phyloP scores from a whole-genome alignment of 495 filamentous ascomycete species.

The Penicillium diatomitis region DNA sequence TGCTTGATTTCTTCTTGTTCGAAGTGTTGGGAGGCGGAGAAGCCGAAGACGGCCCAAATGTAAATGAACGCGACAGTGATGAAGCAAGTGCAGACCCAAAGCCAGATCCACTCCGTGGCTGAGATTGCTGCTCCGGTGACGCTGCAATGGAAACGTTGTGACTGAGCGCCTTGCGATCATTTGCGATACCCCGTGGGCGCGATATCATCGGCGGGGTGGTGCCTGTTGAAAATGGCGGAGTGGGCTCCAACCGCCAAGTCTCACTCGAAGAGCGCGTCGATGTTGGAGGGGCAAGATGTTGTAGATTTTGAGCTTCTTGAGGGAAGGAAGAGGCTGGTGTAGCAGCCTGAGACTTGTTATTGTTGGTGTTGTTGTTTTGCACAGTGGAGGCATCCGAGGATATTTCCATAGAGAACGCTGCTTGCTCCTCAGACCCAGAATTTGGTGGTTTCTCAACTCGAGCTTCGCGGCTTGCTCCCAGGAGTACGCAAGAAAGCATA shows the following conservation, averaged over 20 bases:
- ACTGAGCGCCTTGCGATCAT: conserved; percentile 29
- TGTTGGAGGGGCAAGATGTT: conserved; percentile 49
- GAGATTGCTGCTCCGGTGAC: conserved; percentile 56
- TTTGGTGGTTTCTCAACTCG: conserved; percentile 12
- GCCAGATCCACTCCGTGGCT: conserved; percentile 33
- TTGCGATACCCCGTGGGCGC: conserved; percentile 21
- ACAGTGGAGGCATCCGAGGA: conserved; percentile 17
- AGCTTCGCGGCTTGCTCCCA: conserved; percentile 43
- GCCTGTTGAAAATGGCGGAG: conserved; percentile 48
- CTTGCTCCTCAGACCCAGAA: conserved; percentile 11
- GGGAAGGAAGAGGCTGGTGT: conserved; percentile 45
- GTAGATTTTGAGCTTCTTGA: conserved; percentile 47
- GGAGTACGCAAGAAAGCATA: conserved; percentile 85
- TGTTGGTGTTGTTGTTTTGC: conserved; percentile 6
- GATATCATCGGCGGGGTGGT: conserved; percentile 54
- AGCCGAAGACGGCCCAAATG: conserved; percentile 54
- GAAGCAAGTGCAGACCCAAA: conserved; percentile 55
- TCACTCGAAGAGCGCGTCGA: conserved; percentile 39
- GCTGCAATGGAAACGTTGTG: conserved; percentile 54
- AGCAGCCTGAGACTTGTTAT: conserved; percentile 19
- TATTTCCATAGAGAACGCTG: conserved; percentile 23
- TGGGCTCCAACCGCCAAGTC: conserved; percentile 34
- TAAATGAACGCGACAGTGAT: conserved; percentile 63
- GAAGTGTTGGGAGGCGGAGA: conserved; percentile 47
- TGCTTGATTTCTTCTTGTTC: conserved; percentile 53